Conservation (phyloP, 768 basidiomycete genomes). For the Rickenella mellea region DNA sequence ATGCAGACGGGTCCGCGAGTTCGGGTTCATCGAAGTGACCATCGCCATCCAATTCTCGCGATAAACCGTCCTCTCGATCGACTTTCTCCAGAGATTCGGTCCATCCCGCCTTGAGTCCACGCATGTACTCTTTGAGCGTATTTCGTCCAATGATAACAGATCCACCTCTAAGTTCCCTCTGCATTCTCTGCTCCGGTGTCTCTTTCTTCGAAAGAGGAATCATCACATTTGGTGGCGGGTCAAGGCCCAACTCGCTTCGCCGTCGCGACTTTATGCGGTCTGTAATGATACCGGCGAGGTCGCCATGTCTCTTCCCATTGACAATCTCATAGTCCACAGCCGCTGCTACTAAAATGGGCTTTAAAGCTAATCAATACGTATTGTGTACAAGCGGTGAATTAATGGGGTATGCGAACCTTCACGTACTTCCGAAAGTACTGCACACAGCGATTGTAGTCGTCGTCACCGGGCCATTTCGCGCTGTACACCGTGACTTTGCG, state of each 20-base stretch:
- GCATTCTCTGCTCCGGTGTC: conserved; percentile 39
- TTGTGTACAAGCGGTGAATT: conserved; percentile 7
- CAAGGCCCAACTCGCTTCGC: conserved; percentile 56
- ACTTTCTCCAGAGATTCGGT: conserved; percentile 57
- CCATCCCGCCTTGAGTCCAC: conserved; percentile 81
- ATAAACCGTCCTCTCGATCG: conserved; percentile 64
- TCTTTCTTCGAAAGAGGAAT: conserved; percentile 44
- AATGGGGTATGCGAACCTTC: conserved; percentile 56
- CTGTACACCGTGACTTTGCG: conserved; percentile 83
- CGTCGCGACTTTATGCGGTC: conserved; percentile 65
- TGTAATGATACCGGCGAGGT: conserved; percentile 67
- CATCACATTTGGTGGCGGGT: conserved; percentile 31
- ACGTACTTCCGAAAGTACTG: conserved; percentile 94
- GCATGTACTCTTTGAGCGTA: conserved; percentile 91
- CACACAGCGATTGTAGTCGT: conserved; percentile 76
- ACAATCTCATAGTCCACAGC: conserved; percentile 88
- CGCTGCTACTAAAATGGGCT: conserved; percentile 93
- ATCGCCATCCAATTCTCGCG: conserved; percentile 59
- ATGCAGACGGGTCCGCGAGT: conserved; percentile 16
- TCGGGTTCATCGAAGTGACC: conserved; percentile 68
- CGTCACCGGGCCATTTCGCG: conserved; percentile 90
- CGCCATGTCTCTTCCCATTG: conserved; percentile 75
- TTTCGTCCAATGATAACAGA: conserved; percentile 79
- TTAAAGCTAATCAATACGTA: conserved; percentile 8
- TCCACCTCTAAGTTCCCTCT: conserved; percentile 71